Evolutionary conservation across 2,329 filamentous ascomycete species (phyloP).

Genomic region (Aspergillus viridinutans): DNA sequence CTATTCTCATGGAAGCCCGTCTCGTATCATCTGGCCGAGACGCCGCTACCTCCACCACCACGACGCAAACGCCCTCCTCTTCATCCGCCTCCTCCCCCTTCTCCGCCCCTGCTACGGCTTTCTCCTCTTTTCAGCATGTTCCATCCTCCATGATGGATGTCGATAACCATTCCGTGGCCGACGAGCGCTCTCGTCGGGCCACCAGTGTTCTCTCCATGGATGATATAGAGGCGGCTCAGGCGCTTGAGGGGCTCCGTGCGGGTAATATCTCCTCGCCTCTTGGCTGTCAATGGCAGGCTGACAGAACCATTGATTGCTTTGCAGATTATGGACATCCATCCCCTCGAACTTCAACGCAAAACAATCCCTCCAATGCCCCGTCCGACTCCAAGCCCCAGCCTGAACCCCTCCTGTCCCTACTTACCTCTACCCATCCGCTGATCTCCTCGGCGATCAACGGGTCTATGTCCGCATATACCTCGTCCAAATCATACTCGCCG

Average conservation of each 20-base stretch:
- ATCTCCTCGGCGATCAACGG: slow-evolving; percentile 80
- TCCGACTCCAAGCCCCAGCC: slow-evolving; percentile 49
- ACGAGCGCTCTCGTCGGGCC: slow-evolving; percentile 41
- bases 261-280: slow-evolving; percentile 45
- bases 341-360: slow-evolving; percentile 46
- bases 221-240: slow-evolving; percentile 63
- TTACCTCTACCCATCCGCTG: slow-evolving; percentile 83
- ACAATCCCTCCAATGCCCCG: slow-evolving; percentile 18
- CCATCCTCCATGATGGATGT: slow-evolving; percentile 36
- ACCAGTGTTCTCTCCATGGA: slow-evolving; percentile 47
- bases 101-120: slow-evolving; percentile 9
- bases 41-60: slow-evolving; percentile 6
- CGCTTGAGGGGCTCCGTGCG: slow-evolving; percentile 68
- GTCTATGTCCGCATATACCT: slow-evolving; percentile 79
- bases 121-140: slow-evolving; percentile 22
- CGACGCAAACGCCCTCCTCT: slow-evolving; percentile 2
- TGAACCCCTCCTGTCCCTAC: slow-evolving; percentile 78
- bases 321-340: slow-evolving; percentile 62
- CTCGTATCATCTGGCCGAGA: slow-evolving; percentile 14
- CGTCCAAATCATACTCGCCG: slow-evolving; percentile 85
- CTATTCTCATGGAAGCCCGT: slow-evolving; percentile 15
- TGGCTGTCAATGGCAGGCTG: background rate
- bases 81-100: slow-evolving; percentile 9
- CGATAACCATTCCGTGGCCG: slow-evolving; percentile 29
- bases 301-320: background rate